Evolutionary conservation across 805 yeast species (phyloP).

Genomic region (Osmozyma mogii): DNA sequence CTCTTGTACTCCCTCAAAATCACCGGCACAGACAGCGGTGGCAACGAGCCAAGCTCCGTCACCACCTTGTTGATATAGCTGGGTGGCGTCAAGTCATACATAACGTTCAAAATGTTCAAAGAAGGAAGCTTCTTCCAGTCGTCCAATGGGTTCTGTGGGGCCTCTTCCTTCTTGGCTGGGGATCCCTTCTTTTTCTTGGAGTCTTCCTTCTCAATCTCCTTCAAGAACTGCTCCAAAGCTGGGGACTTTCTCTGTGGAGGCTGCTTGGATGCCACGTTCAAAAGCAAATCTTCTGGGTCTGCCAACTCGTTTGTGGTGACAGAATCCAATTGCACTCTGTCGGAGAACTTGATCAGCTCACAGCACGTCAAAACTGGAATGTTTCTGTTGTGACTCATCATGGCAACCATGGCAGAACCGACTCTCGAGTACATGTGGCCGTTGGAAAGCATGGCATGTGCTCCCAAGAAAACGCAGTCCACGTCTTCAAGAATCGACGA

Average conservation of each 20-base stretch:
- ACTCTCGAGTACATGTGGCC: slow-evolving; percentile 90
- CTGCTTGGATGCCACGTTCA: slow-evolving; percentile 38
- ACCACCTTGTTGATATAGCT: slow-evolving; percentile 89
- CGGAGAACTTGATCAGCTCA: slow-evolving; percentile 89
- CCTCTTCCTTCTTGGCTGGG: slow-evolving; percentile 13
- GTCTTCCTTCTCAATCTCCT: slow-evolving; percentile 28
- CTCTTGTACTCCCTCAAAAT: slow-evolving; percentile 85
- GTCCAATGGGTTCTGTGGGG: slow-evolving; percentile 36
- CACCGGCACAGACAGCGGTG: slow-evolving; percentile 98
- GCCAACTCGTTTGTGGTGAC: slow-evolving; percentile 90
- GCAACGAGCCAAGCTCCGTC: slow-evolving; percentile 92
- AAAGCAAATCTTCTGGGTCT: slow-evolving; percentile 64
- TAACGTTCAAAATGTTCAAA: slow-evolving; percentile 70
- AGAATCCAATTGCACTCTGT: slow-evolving; percentile 92
- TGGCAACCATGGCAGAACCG: slow-evolving; percentile 89
- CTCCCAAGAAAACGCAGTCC: slow-evolving; percentile 88
- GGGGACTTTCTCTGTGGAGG: slow-evolving; percentile 52
- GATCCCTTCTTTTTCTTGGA: slow-evolving; percentile 11
- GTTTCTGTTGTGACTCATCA: slow-evolving; percentile 80
- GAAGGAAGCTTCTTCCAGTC: slow-evolving; percentile 59
- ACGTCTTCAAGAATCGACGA: slow-evolving; percentile 74
- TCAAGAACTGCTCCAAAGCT: slow-evolving; percentile 57
- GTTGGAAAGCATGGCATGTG: slow-evolving; percentile 94
- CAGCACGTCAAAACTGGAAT: slow-evolving; percentile 95
- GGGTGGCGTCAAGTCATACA: slow-evolving; percentile 94